A percentile compares a stretch with the other conserved stretches of the same genome.
These are phyloP conservation scores for Cercospora janseana DNA, from an alignment of 2,329 filamentous ascomycete genomes.

Conservation along the genomic window DNA sequence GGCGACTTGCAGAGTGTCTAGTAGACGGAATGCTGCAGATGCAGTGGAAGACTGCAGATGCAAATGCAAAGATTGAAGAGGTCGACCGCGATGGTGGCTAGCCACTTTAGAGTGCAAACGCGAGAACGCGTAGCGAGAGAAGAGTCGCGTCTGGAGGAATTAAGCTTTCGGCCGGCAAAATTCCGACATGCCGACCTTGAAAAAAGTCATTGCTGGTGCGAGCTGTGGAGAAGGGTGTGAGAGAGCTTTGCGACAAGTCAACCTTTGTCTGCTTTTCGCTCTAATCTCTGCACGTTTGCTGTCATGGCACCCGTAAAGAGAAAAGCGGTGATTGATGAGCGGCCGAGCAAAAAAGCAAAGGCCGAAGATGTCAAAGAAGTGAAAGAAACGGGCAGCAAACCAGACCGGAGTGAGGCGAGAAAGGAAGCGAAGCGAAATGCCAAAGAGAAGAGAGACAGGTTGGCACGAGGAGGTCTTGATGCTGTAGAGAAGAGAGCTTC, in stretches of 20 bases:
- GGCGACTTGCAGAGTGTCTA: neutral
- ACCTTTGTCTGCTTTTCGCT: neutral
- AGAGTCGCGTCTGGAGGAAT: slow-evolving; percentile 11
- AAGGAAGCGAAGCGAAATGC: slow-evolving; percentile 22
- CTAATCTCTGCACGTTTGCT: neutral
- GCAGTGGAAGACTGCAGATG: slow-evolving; percentile 13
- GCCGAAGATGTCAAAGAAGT: slow-evolving; percentile 29
- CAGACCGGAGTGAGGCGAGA: slow-evolving; percentile 10
- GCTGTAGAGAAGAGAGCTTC: slow-evolving; percentile 31
- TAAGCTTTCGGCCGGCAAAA: slow-evolving; percentile 1
- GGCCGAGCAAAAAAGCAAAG: slow-evolving; percentile 38
- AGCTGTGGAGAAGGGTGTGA: slow-evolving; percentile 4
- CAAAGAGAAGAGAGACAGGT: slow-evolving; percentile 27
- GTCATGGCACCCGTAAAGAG: slow-evolving; percentile 50
- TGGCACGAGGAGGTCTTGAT: slow-evolving; percentile 23
- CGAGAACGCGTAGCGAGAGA: slow-evolving; percentile 9
- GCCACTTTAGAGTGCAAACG: slow-evolving; percentile 16
- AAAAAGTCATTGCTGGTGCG: slow-evolving; percentile 8
- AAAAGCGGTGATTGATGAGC: slow-evolving; percentile 44
- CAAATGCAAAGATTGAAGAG: neutral
- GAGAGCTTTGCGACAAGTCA: slow-evolving; percentile 6
- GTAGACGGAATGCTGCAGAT: neutral
- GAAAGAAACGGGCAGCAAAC: slow-evolving; percentile 13
- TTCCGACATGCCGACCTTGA: slow-evolving; percentile 4
- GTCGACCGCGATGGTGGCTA: slow-evolving; percentile 1